These are phyloP conservation scores for Oidium heveae DNA, from an alignment of 2,329 filamentous ascomycete species.

Conservation along the genomic window DNA sequence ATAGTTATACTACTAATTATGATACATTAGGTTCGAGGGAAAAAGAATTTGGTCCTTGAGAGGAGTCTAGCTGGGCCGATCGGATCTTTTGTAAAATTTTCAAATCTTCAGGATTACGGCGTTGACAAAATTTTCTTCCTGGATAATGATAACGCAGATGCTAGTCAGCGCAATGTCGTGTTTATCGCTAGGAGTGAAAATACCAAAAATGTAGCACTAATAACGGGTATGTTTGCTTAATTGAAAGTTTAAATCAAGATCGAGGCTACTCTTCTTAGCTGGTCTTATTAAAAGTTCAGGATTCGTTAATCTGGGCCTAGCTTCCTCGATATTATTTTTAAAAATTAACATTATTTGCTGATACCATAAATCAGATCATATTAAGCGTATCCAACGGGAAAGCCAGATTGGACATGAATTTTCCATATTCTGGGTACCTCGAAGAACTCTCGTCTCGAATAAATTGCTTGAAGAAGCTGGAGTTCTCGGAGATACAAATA, in stretches of 20 bases:
- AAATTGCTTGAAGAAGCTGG: conserved; percentile 79
- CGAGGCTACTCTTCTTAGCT: too few species aligned
- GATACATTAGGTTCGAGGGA: conserved; percentile 61
- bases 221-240: conserved; percentile 42
- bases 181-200: conserved; percentile 85
- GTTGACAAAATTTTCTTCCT: conserved; percentile 95
- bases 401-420: conserved; percentile 86
- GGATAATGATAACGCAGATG: conserved; percentile 86
- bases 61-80: conserved; percentile 72
- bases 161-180: conserved; percentile 80
- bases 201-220: conserved; percentile 54
- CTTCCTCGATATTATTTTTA: not conserved
- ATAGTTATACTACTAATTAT: not conserved
- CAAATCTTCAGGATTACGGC: conserved; percentile 85
- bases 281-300: too few species aligned
- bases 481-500: conserved; percentile 74
- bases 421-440: conserved; percentile 85
- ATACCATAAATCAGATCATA: conserved; percentile 38
- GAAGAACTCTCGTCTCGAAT: conserved; percentile 76
- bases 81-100: conserved; percentile 82
- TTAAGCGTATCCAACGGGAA: conserved; percentile 69
- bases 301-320: too few species aligned
- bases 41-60: conserved; percentile 94
- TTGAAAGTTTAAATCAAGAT: not conserved
- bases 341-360: not conserved